These are phyloP conservation scores for Acacia crassicarpa DNA, from an alignment of 306 rosid genomes.

Conservation along the genomic window DNA sequence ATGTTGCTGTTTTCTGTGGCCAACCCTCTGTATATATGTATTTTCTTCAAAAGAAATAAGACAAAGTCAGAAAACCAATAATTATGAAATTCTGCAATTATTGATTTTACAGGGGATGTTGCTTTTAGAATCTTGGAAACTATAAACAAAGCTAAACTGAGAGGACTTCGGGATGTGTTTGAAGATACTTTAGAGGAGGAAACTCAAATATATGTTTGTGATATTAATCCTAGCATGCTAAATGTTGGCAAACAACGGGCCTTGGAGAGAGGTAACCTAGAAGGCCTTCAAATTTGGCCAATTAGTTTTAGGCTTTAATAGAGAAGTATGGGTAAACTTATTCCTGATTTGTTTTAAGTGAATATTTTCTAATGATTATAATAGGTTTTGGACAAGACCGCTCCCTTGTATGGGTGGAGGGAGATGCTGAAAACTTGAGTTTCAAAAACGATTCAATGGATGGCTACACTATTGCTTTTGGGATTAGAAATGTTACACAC, in stretches of 20 bases:
- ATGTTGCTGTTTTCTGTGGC: background rate
- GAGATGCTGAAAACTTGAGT: constrained; percentile 80
- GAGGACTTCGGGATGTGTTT: constrained; percentile 53
- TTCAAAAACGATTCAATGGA: constrained; percentile 80
- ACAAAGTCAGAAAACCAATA: background rate
- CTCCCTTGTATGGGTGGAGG: constrained; percentile 89
- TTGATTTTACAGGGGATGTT: constrained; percentile 78
- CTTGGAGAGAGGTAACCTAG: constrained; percentile 61
- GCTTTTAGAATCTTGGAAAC: constrained; percentile 85
- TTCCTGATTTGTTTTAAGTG: constrained; percentile 28
- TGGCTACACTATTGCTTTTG: constrained; percentile 97
- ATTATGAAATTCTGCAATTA: background rate
- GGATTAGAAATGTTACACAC: constrained; percentile 94
- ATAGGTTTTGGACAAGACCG: constrained; percentile 69
- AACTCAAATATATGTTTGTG: constrained; percentile 82
- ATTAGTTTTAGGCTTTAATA: background rate
- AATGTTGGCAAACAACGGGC: constrained; percentile 81
- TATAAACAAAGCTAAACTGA: constrained; percentile 64
- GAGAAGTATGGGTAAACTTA: constrained; percentile 18
- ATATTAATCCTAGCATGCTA: constrained; percentile 87
- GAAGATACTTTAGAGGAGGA: constrained; percentile 61
- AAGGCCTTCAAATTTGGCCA: constrained; percentile 6
- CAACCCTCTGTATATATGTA: background rate
- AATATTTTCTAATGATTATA: constrained; percentile 31
- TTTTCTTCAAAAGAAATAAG: background rate